These are phyloP conservation scores for Xanthoparmelia taractica DNA, from an alignment of 495 filamentous ascomycete genomes.

Conservation along the genomic window DNA sequence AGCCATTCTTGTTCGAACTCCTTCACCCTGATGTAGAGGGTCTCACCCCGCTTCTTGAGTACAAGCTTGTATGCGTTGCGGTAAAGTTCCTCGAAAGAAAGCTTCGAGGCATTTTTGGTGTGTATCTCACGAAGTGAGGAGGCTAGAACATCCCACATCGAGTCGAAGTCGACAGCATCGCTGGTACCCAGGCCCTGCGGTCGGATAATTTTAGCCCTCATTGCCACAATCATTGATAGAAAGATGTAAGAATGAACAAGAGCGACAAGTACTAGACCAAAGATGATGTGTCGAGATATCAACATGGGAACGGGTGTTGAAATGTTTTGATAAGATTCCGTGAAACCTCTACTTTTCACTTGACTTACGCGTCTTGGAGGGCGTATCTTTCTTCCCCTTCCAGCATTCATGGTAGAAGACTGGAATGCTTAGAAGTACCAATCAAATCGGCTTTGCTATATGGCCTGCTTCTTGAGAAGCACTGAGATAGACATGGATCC, in stretches of 20 bases:
- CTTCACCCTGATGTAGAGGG: slow-evolving; percentile 74
- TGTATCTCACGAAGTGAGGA: slow-evolving; percentile 79
- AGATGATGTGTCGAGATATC: neutral
- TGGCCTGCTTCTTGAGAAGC: neutral
- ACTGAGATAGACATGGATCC: neutral
- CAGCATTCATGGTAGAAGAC: slow-evolving; percentile 48
- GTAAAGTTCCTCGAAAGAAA: slow-evolving; percentile 95
- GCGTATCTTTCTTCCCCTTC: slow-evolving; percentile 60
- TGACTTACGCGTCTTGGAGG: slow-evolving; percentile 62
- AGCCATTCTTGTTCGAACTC: slow-evolving; percentile 77
- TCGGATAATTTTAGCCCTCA: slow-evolving; percentile 8
- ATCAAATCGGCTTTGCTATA: neutral
- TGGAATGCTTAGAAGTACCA: neutral
- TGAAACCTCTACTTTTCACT: neutral
- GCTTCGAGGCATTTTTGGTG: slow-evolving; percentile 76
- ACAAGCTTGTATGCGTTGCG: slow-evolving; percentile 96
- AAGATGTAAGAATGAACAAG: neutral
- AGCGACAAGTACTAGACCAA: neutral
- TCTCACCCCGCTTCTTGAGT: slow-evolving; percentile 71
- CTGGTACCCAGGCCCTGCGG: slow-evolving; percentile 46
- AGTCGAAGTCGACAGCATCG: slow-evolving; percentile 67
- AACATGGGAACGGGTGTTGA: slow-evolving; percentile 6
- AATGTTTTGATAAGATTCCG: neutral
- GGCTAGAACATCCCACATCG: slow-evolving; percentile 66
- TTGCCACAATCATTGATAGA: neutral